phyloP scores from a whole-genome alignment of 1,139 yeast genomes.

The Scheffersomyces illinoinensis region DNA sequence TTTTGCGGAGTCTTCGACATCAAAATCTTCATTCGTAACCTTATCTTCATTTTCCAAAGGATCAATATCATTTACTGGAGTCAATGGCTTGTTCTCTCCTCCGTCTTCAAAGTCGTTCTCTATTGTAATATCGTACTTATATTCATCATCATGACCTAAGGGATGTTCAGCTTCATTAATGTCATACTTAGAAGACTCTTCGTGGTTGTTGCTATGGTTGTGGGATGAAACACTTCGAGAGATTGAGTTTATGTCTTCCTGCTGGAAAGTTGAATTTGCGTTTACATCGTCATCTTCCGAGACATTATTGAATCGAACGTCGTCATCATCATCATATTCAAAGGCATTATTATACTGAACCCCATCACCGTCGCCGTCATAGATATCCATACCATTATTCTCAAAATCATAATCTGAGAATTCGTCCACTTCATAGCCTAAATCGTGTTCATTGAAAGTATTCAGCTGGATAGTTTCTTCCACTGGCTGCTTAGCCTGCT shows the following conservation, averaged over 20 bases:
- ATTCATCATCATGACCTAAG: conserved; percentile 14
- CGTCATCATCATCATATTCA: conserved; percentile 17
- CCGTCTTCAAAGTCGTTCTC: conserved; percentile 1
- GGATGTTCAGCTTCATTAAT: conserved; percentile 19
- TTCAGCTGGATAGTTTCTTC: conserved; percentile 14
- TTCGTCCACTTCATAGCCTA: conserved; percentile 37
- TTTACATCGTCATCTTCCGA: background rate
- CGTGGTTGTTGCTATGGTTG: background rate
- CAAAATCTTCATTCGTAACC: background rate
- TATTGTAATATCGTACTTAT: background rate
- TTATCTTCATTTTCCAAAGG: background rate
- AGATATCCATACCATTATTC: conserved; percentile 47
- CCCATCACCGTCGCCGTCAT: conserved; percentile 47
- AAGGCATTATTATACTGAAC: conserved; percentile 27
- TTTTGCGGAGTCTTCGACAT: background rate
- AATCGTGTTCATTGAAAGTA: conserved; percentile 29
- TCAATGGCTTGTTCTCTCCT: background rate
- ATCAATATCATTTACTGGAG: conserved; percentile 1
- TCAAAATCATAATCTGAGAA: conserved; percentile 42
- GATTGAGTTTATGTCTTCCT: background rate
- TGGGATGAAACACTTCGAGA: background rate
- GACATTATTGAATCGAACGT: too few relatives aligned
- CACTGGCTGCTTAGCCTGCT: conserved; percentile 17
- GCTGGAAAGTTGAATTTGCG: background rate
- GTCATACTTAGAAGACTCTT: background rate